These are phyloP conservation scores for Marasmius tenuissimus DNA, from an alignment of 1,284 basidiomycete genomes.

Conservation along the genomic window DNA sequence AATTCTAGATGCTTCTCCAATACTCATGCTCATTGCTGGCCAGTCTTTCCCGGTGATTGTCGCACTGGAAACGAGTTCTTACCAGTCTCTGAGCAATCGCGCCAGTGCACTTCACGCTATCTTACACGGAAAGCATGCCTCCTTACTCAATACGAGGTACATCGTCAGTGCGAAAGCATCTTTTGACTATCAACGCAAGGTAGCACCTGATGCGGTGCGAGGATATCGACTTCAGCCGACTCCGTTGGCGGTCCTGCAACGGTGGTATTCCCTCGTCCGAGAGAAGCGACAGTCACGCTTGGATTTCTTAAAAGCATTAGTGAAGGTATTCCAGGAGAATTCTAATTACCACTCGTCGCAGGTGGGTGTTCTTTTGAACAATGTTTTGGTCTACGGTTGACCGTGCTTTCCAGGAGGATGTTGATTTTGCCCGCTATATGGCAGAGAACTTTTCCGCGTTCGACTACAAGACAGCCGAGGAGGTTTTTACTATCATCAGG, in stretches of 20 bases:
- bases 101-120: constrained; percentile 83
- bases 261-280: constrained; percentile 89
- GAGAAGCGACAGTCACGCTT: constrained; percentile 86
- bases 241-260: constrained; percentile 75
- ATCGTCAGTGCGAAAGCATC: constrained; percentile 77
- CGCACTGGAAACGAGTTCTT: constrained; percentile 86
- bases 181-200: constrained; percentile 80
- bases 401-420: constrained; percentile 55
- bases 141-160: constrained; percentile 86
- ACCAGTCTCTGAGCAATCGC: constrained; percentile 60
- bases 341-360: constrained; percentile 43
- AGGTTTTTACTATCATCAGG: constrained; percentile 84
- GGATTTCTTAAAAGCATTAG: constrained; percentile 84
- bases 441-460: constrained; percentile 91
- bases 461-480: constrained; percentile 95
- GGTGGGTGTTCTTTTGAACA: constrained; percentile 28
- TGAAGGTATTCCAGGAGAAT: constrained; percentile 77
- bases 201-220: constrained; percentile 46
- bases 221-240: constrained; percentile 63
- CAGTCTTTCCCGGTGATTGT: constrained; percentile 93
- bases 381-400: background rate
- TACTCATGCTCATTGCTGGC: constrained; percentile 4
- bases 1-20: background rate
- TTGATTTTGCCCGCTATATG: constrained; percentile 87
- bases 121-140: constrained; percentile 87